A percentile compares a stretch with the other conserved stretches of the same genome.
Evolutionary conservation across 2,329 filamentous ascomycete genomes (phyloP).

Genomic region (Atkinsonella hypoxylon): DNA sequence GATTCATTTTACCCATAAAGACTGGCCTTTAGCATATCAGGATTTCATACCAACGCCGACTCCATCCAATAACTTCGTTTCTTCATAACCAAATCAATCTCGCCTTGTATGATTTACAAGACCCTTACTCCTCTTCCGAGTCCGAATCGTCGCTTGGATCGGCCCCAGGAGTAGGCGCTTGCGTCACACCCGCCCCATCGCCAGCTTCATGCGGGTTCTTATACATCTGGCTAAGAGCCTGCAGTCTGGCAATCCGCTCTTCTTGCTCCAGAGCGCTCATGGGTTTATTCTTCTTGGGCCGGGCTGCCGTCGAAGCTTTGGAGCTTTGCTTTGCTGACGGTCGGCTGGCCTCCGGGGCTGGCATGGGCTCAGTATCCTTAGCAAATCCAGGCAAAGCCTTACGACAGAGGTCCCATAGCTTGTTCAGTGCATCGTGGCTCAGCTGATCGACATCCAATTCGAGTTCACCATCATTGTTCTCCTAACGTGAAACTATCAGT

Average conservation of each 20-base stretch:
- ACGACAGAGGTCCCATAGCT: slow-evolving; percentile 35
- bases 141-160: slow-evolving; percentile 33
- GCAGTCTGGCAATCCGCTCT: slow-evolving; percentile 48
- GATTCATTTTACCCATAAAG: not conserved
- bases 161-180: slow-evolving; percentile 18
- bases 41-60: slow-evolving; percentile 9
- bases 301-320: slow-evolving; percentile 18
- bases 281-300: slow-evolving; percentile 63
- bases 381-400: slow-evolving; percentile 30
- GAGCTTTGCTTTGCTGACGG: slow-evolving; percentile 18
- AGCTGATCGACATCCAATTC: slow-evolving; percentile 49
- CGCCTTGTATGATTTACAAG: not conserved
- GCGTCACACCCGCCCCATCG: slow-evolving; percentile 15
- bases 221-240: slow-evolving; percentile 37
- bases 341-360: slow-evolving; percentile 20
- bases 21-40: not conserved
- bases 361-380: slow-evolving; percentile 18
- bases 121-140: slow-evolving; percentile 32
- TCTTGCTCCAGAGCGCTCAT: slow-evolving; percentile 63
- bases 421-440: slow-evolving; percentile 41
- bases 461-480: slow-evolving; percentile 47
- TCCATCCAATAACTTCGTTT: slow-evolving; percentile 9
- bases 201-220: slow-evolving; percentile 21
- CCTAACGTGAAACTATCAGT: slow-evolving; percentile 20
- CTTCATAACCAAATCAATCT: slow-evolving; percentile 6